Evolutionary conservation across 495 filamentous ascomycete genomes (phyloP), one percentile per base, ranked within the genome.

Genomic region (Aspergillus bridgeri): DNA sequence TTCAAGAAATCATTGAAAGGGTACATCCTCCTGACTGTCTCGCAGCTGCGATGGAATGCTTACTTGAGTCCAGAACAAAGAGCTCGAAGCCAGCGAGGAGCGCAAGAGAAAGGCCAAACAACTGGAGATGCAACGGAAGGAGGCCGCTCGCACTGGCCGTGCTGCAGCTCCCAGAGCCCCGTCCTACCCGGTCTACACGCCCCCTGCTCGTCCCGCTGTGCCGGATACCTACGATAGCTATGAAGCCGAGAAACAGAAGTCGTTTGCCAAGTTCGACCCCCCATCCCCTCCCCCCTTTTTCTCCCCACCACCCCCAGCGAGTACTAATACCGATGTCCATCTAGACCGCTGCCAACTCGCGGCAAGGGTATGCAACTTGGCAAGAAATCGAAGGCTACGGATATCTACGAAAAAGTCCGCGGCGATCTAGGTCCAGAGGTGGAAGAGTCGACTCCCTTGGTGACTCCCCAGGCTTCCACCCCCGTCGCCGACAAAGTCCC

Each of bases 331-430:
- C 19, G 46, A n/a, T 66, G 11, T 38, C 33, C 17, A 38, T 38
- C 33, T 38, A 88, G 83, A 67, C 76, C 85, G 29, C 69, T 86
- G 48, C 84, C 89, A 24, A 83, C 85, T 38, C 91, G 93, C 69
- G 91, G 91, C 57, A 98, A 98, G 75, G 94, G 94, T 51, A 97
- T 98, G 94, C 93, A 97, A 71, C 76, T 98, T 42, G 95, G 94
- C 72, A 96, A 96, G 81, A 98, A 98, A 75, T 96, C 90, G 33
- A 96, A 96, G 79, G 89, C 89, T 25, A 94, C 90, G 15, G 90
- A 94, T 73, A 96, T 97, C 81, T 98, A 95, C 65, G 93, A 98
- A 71, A 88, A 88, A 61, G 91, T 98, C n/a, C 85, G 89, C 62
- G 88, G 88, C 49, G 92, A 97, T 58, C 72, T 97, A 51, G 92